These are phyloP conservation scores for Alternaria metachromatica DNA, from an alignment of 2,329 filamentous ascomycete species.

Conservation along the genomic window DNA sequence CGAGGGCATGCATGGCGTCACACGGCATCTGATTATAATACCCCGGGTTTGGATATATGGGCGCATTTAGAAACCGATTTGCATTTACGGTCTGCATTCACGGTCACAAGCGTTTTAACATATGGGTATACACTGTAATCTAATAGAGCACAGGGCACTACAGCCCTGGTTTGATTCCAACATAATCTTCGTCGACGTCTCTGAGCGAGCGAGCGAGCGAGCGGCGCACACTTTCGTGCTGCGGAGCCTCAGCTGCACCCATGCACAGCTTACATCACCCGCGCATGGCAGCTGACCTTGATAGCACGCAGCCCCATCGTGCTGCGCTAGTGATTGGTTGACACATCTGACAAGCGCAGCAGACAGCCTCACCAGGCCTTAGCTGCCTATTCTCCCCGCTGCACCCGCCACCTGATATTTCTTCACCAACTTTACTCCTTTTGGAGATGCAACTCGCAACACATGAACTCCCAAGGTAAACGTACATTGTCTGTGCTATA, in stretches of 20 bases:
- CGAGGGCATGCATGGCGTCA: slow-evolving; percentile 8
- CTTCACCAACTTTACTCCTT: not conserved
- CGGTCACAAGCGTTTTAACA: slow-evolving; percentile 13
- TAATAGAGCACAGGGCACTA: slow-evolving; percentile 6
- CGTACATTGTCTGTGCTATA: slow-evolving; percentile 1
- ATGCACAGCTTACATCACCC: slow-evolving; percentile 23
- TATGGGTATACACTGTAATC: slow-evolving; percentile 17
- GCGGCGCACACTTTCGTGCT: slow-evolving; percentile 5
- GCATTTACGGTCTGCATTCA: slow-evolving; percentile 2
- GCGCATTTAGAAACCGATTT: slow-evolving; percentile 4
- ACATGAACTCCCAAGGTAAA: not conserved
- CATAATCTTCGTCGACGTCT: not conserved
- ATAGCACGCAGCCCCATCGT: slow-evolving; percentile 13
- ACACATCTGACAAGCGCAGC: not conserved
- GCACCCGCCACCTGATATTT: not conserved
- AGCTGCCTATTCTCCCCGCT: not conserved
- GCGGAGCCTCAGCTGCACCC: slow-evolving; percentile 23
- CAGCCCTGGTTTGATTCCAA: slow-evolving; percentile 4
- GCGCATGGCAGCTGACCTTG: slow-evolving; percentile 20
- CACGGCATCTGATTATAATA: slow-evolving; percentile 15
- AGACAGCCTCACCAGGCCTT: not conserved
- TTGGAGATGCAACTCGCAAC: not conserved
- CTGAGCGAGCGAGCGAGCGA: slow-evolving; percentile 5
- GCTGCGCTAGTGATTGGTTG: slow-evolving; percentile 2
- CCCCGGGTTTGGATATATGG: slow-evolving; percentile 13